These are phyloP conservation scores for Spathaspora passalidarum DNA, from an alignment of 805 yeast species.

Conservation along the genomic window DNA sequence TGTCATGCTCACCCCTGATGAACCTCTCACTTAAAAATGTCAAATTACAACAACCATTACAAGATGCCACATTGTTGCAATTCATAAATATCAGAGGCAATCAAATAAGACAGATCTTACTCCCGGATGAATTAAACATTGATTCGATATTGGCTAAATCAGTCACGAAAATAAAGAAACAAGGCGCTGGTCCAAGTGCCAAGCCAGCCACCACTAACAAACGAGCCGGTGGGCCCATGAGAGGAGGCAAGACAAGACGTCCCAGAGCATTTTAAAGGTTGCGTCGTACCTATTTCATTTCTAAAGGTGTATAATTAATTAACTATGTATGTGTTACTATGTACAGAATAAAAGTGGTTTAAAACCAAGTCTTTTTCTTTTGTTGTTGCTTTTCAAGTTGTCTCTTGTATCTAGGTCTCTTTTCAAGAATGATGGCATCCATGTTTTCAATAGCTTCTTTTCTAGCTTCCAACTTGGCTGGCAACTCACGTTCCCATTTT, in stretches of 20 bases:
- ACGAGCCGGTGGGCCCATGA: background rate
- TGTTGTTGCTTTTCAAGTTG: constrained; percentile 34
- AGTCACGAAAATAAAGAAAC: constrained; percentile 38
- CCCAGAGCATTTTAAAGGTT: constrained; percentile 2
- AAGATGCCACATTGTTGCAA: constrained; percentile 68
- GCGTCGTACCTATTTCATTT: too few relatives aligned
- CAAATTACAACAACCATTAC: constrained; percentile 68
- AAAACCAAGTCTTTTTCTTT: constrained; percentile 36
- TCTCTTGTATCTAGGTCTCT: constrained; percentile 48
- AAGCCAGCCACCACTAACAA: constrained; percentile 1
- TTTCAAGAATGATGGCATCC: constrained; percentile 66
- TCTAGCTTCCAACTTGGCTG: constrained; percentile 57
- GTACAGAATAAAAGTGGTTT: constrained; percentile 3
- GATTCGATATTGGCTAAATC: constrained; percentile 59
- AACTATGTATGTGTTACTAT: background rate
- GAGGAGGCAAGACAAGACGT: constrained; percentile 3
- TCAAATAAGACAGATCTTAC: constrained; percentile 75
- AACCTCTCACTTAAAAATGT: constrained; percentile 79
- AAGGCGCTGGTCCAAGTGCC: constrained; percentile 41
- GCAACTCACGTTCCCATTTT: constrained; percentile 70
- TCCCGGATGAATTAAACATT: constrained; percentile 83
- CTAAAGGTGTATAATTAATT: too few relatives aligned
- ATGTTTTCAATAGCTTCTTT: constrained; percentile 59
- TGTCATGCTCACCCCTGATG: constrained; percentile 88
- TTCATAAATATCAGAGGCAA: constrained; percentile 86